phyloP scores from a whole-genome alignment of 441 rosid species.

The Bocquillonia castaneifolia region DNA sequence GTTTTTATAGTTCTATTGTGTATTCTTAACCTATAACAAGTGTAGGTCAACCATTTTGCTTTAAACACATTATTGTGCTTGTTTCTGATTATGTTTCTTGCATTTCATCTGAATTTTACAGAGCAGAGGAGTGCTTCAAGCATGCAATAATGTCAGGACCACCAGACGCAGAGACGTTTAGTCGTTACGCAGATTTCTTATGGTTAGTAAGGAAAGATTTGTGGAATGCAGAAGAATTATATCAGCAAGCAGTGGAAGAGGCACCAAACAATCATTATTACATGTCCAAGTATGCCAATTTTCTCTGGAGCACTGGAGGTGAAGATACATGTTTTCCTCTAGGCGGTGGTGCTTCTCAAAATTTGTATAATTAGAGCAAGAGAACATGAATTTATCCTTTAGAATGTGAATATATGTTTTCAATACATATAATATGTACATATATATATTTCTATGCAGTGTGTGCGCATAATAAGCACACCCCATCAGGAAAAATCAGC shows the following conservation, averaged over 20 bases:
- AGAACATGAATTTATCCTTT: neutral
- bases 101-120: constrained; percentile 16
- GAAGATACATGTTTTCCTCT: constrained; percentile 71
- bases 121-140: constrained; percentile 83
- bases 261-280: constrained; percentile 47
- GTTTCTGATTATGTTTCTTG: neutral
- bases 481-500: neutral
- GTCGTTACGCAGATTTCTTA: constrained; percentile 57
- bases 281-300: constrained; percentile 62
- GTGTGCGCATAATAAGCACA: neutral
- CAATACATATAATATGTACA: neutral
- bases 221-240: constrained; percentile 74
- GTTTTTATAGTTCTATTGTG: neutral
- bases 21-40: neutral
- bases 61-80: neutral
- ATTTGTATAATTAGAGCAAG: neutral
- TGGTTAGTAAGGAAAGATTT: constrained; percentile 65
- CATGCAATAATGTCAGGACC: constrained; percentile 53
- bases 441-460: neutral
- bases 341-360: constrained; percentile 8
- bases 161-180: constrained; percentile 55
- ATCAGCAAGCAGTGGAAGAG: constrained; percentile 52
- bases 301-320: constrained; percentile 78
- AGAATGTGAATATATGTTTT: neutral
- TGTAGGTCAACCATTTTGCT: neutral